Evolutionary conservation across 495 filamentous ascomycete genomes (phyloP), one percentile per base, ranked within the genome.

Genomic region (Talaromyces wortmannii): DNA sequence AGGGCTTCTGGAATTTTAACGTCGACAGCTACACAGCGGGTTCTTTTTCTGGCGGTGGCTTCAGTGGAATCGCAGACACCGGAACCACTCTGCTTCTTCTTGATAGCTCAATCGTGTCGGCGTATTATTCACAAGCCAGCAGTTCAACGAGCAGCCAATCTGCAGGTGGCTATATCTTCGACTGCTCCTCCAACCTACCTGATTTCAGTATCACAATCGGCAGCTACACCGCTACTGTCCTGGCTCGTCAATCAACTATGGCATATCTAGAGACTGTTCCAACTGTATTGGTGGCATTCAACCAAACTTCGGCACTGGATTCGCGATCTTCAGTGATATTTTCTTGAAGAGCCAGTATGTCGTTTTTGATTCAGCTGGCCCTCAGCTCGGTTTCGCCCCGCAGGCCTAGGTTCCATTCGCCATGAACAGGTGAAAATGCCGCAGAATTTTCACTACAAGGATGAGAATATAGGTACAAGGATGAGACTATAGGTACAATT

Each of bases 311-410:
- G 83, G 82, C 50, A 74, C 89, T 29, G 80, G 76, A 18, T 81
- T 89, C 63, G 77, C 77, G 55, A 90, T 94, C 67, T 84, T 85
- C 52, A 88, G 89, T 43, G 89, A 91, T 56, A 78, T 91, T 47
- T 89, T 88, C 62, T 78, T 94, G 57, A 91, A 92, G 77, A 79
- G 80, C 56, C 83, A 89, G 59, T 91, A 86, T 62, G 88, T 86
- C 16, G 83, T 94, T 4, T 91, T 91, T 60, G 82, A 91, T 53
- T 30, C 31, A 4, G 23, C 47, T 11, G 33, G 43, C 32, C 30
- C 31, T 36, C 30, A 44, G 48, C 12, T 56, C 15, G 55, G 55
- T 31, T 56, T 56, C 18, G 55, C 55, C 15, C 8, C 55, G 12
- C 55, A 56, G 29, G 55, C 55, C 32, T 56, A 50, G 31, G 40